Evolutionary conservation across 2,329 filamentous ascomycete genomes (phyloP).

Genomic region (Fusarium keratoplasticum): DNA sequence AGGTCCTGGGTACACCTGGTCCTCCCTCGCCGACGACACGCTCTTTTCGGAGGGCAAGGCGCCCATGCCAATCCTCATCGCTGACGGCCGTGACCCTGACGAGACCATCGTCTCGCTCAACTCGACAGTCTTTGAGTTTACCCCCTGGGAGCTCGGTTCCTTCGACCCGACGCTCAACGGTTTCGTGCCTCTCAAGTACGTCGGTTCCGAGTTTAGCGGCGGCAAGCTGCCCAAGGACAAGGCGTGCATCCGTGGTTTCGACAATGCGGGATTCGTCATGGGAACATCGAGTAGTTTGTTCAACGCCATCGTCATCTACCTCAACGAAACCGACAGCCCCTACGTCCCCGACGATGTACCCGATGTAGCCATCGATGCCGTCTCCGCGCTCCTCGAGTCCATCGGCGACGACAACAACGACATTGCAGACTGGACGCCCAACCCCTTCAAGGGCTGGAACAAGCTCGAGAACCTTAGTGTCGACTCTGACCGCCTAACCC

Average conservation of each 20-base stretch:
- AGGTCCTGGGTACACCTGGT: constrained; percentile 83
- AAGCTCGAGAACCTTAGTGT: constrained; percentile 55
- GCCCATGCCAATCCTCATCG: constrained; percentile 63
- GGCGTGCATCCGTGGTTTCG: constrained; percentile 71
- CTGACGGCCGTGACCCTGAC: constrained; percentile 60
- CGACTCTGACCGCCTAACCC: constrained; percentile 67
- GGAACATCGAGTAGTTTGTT: constrained; percentile 86
- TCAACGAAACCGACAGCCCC: constrained; percentile 61
- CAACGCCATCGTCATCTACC: constrained; percentile 77
- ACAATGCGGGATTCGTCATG: constrained; percentile 84
- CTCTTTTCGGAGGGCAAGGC: constrained; percentile 56
- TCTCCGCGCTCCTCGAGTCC: constrained; percentile 62
- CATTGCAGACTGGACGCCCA: constrained; percentile 77
- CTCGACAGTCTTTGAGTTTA: constrained; percentile 73
- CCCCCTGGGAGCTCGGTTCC: constrained; percentile 73
- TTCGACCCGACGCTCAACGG: constrained; percentile 70
- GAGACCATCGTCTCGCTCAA: constrained; percentile 61
- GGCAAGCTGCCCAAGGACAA: constrained; percentile 61
- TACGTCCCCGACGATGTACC: constrained; percentile 64
- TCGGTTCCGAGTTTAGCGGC: constrained; percentile 67
- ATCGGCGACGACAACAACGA: constrained; percentile 75
- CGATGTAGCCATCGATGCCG: constrained; percentile 55
- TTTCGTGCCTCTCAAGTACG: constrained; percentile 69
- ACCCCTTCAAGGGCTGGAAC: constrained; percentile 69
- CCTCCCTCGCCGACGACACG: constrained; percentile 67